Base-by-base conservation (phyloP, 2,329 filamentous ascomycete species). In the Pyricularia grisea region DNA sequence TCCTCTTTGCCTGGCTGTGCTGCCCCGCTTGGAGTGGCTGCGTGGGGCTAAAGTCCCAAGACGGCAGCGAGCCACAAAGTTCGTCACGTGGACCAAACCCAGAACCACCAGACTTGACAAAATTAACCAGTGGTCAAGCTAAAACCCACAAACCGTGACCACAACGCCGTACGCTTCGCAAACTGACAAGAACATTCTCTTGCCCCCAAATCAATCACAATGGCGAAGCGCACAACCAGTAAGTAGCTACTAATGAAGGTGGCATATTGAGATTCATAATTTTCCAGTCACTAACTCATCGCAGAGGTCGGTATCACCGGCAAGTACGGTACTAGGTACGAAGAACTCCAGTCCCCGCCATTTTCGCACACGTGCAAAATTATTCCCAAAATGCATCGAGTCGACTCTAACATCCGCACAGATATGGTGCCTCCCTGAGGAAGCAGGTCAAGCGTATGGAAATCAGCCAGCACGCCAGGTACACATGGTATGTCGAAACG, bases 301-400 rank as follows among this genome's bases (percentile, higher is more conserved):
- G 30, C 68, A 69, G 68, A 69, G 64, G 68, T 69, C 68, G 68
- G 68, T 63, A 69, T 69, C 42, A 69, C 68, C 68, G 68, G 68
- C 68, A 69, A 69, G 68, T 69, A 69, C 64, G 68, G 68, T 66
- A 66, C 63, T 63, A 66, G 68, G 68, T 69, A 69, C 28, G 68
- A 27, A 66, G n/a, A 36, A n/a, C 7, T 31, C 9, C 30, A 66
- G 20, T 65, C 63, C 61, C 31, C 25, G 14, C 61, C 20, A 20
- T 63, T 20, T 10, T 63, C 60, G 60, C 36, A 28, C 31, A 31
- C 28, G 2, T 61, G 27, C 20, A 58, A 36, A 61, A 33, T 36
- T 30, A 25, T 14, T 14, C 25, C 25, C 50, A 28, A 68, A 23
- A n/a, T n/a, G 20, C 20, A 30, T 10, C 17, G 30, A 63, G n/a